Evolutionary conservation across 2,329 filamentous ascomycete species (phyloP).

Genomic region (Aspergillus tanneri): DNA sequence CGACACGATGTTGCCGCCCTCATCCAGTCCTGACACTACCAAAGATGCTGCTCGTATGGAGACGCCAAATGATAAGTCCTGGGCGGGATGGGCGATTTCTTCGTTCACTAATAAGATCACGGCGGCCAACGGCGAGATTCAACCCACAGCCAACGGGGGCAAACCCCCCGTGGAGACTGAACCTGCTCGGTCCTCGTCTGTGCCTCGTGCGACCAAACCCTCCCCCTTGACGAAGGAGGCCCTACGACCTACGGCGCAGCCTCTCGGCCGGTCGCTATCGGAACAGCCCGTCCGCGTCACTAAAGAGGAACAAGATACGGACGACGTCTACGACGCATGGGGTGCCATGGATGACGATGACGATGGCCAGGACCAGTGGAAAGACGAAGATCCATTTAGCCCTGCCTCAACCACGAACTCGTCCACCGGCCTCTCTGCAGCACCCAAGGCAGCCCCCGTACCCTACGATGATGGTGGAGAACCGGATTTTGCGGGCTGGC

Average conservation of each 20-base stretch:
- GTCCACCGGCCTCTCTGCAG: constrained; percentile 29
- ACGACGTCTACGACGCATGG: constrained; percentile 72
- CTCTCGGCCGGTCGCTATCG: constrained; percentile 42
- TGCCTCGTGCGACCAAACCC: constrained; percentile 44
- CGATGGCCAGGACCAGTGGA: constrained; percentile 49
- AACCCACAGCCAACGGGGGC: constrained; percentile 55
- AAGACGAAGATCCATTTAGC: constrained; percentile 43
- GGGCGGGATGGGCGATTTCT: constrained; percentile 97
- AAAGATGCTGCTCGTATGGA: constrained; percentile 68
- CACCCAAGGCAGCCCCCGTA: constrained; percentile 39
- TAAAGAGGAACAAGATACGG: constrained; percentile 54
- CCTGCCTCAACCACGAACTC: constrained; percentile 33
- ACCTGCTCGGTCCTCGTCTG: constrained; percentile 47
- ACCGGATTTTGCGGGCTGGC: constrained; percentile 93
- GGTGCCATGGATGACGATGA: constrained; percentile 63
- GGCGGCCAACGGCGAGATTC: constrained; percentile 80
- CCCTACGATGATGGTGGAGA: constrained; percentile 81
- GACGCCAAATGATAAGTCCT: constrained; percentile 70
- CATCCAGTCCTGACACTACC: constrained; percentile 49
- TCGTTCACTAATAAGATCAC: constrained; percentile 96
- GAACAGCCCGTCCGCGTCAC: constrained; percentile 39
- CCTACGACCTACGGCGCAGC: constrained; percentile 27
- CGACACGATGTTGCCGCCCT: constrained; percentile 72
- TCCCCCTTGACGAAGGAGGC: constrained; percentile 30
- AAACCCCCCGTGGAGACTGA: constrained; percentile 47